A percentile compares a stretch with the other conserved stretches of the same genome.
Conservation (phyloP, 2,329 filamentous ascomycete species). For the Alternaria brassicae region DNA sequence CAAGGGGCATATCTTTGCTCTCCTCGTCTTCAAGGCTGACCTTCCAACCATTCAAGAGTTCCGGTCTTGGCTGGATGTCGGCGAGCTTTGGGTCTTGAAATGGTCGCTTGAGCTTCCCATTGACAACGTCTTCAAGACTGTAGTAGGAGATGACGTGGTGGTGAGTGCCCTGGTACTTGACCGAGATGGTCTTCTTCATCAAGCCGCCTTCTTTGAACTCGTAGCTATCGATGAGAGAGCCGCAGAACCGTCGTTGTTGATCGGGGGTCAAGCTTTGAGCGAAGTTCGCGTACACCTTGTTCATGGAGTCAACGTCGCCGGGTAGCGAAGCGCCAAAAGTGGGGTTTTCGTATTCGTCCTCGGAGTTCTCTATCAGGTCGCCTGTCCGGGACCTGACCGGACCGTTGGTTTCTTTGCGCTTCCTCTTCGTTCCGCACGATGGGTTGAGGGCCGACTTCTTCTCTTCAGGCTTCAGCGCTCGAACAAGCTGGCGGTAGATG, state of each 20-base stretch:
- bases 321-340: slow-evolving; percentile 28
- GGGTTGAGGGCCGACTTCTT: slow-evolving; percentile 48
- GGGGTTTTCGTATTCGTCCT: slow-evolving; percentile 46
- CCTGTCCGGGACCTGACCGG: slow-evolving; percentile 39
- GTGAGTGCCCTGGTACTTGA: slow-evolving; percentile 74
- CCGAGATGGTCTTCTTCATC: slow-evolving; percentile 91
- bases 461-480: slow-evolving; percentile 47
- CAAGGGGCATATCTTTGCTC: slow-evolving; percentile 43
- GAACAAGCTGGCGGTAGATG: slow-evolving; percentile 77
- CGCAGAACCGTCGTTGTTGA: slow-evolving; percentile 70
- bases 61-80: slow-evolving; percentile 43
- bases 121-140: slow-evolving; percentile 75
- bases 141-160: slow-evolving; percentile 94
- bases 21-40: slow-evolving; percentile 49
- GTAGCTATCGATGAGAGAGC: slow-evolving; percentile 88
- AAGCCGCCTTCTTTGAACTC: slow-evolving; percentile 82
- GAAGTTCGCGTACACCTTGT: slow-evolving; percentile 48
- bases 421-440: slow-evolving; percentile 47
- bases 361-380: slow-evolving; percentile 39
- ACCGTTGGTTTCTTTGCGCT: slow-evolving; percentile 43
- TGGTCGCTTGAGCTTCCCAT: slow-evolving; percentile 46
- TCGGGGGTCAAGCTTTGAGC: slow-evolving; percentile 52
- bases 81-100: slow-evolving; percentile 44
- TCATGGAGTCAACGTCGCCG: slow-evolving; percentile 36
- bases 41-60: slow-evolving; percentile 48